phyloP scores from a whole-genome alignment of 331 rosid species.

The Pyrus hybrid region DNA sequence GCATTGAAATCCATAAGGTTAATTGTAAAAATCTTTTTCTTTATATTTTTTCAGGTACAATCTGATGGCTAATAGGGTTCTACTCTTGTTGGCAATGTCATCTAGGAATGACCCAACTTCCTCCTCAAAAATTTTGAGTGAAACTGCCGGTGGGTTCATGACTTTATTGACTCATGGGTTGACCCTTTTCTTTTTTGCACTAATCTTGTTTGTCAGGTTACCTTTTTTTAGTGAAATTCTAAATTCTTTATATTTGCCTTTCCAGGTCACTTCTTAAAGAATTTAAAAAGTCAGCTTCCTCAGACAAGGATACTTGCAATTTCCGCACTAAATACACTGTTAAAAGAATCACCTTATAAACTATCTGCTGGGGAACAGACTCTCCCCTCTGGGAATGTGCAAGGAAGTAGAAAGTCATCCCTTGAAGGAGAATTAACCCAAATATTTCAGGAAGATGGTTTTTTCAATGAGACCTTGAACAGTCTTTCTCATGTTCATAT shows the following conservation, averaged over 20 bases:
- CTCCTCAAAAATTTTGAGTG: constrained; percentile 71
- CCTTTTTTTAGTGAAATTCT: background rate
- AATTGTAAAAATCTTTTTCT: background rate
- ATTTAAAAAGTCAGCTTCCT: constrained; percentile 91
- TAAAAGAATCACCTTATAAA: constrained; percentile 95
- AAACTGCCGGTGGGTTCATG: constrained; percentile 73
- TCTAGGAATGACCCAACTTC: constrained; percentile 74
- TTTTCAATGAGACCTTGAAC: constrained; percentile 79
- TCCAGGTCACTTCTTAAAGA: constrained; percentile 91
- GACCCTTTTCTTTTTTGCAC: constrained; percentile 8
- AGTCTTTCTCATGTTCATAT: constrained; percentile 96
- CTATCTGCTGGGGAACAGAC: constrained; percentile 45
- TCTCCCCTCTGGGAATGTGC: constrained; percentile 26
- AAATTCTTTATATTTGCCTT: constrained; percentile 10
- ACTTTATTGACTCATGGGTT: background rate
- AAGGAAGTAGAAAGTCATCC: constrained; percentile 58
- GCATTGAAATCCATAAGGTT: background rate
- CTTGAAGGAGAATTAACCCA: constrained; percentile 79
- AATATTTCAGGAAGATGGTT: constrained; percentile 89
- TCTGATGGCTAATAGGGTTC: constrained; percentile 92
- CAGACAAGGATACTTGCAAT: constrained; percentile 98
- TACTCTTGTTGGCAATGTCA: constrained; percentile 87
- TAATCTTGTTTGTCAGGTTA: background rate
- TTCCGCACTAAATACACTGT: constrained; percentile 78
- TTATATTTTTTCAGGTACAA: constrained; percentile 54